These are phyloP conservation scores for Fusarium nisikadoi DNA, from an alignment of 2,329 filamentous ascomycete genomes.

Conservation along the genomic window DNA sequence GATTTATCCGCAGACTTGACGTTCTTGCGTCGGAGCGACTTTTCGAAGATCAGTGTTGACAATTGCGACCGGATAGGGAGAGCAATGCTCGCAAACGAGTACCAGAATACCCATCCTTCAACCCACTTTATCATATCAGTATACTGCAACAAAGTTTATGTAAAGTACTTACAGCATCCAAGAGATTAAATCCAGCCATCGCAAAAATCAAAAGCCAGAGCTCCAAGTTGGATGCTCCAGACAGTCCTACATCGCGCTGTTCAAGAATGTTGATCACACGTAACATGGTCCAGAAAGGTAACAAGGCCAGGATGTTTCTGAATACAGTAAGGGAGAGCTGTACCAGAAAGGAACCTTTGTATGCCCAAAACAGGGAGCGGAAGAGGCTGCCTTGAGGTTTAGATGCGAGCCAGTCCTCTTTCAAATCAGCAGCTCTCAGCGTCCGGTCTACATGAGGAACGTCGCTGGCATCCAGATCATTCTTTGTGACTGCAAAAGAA, in stretches of 20 bases:
- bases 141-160: not conserved
- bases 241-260: slow-evolving; percentile 55
- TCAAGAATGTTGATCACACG: slow-evolving; percentile 75
- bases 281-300: slow-evolving; percentile 76
- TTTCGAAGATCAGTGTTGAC: slow-evolving; percentile 78
- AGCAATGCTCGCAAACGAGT: slow-evolving; percentile 69
- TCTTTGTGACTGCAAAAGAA: slow-evolving; percentile 63
- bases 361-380: slow-evolving; percentile 67
- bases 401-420: slow-evolving; percentile 60
- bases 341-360: slow-evolving; percentile 63
- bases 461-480: slow-evolving; percentile 69
- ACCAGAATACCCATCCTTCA: slow-evolving; percentile 74
- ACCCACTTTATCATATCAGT: slow-evolving; percentile 56
- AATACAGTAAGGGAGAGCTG: slow-evolving; percentile 69
- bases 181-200: slow-evolving; percentile 69
- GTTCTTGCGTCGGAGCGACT: slow-evolving; percentile 81
- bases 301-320: slow-evolving; percentile 70
- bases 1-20: slow-evolving; percentile 70
- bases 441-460: slow-evolving; percentile 69
- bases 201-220: slow-evolving; percentile 76
- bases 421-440: slow-evolving; percentile 62
- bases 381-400: slow-evolving; percentile 65
- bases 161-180: slow-evolving; percentile 54
- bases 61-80: slow-evolving; percentile 77
- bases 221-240: slow-evolving; percentile 56